Evolutionary conservation across 495 filamentous ascomycete genomes (phyloP), one percentile per base, ranked within the genome.

Genomic region (Daldinia loculata): DNA sequence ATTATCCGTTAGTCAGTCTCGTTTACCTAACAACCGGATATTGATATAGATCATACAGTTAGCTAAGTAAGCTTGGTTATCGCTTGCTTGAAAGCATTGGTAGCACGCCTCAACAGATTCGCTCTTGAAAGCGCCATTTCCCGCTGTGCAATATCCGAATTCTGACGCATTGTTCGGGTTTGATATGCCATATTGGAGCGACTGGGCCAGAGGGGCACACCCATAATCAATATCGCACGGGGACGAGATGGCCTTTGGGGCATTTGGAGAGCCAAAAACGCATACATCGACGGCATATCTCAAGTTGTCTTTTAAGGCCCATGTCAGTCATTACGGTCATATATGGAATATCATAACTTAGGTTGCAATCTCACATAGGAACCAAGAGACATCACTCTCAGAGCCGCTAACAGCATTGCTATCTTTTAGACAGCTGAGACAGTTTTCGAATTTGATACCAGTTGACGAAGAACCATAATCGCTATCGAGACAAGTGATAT

Each of bases 311-410:
- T 26, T 7, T 12, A 17, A 29, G 12, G 1, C 17, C 7, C 11
- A 34, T 45, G 14, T 43, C 15, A 41, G 30, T 26, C 22, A 29
- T 26, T 43, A 57, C 38, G 36, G 15, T 9, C 14, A 39, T 17
- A 45, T 27, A 43, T 15, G 4, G 22, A 45, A 17, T 12, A 45
- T 0, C 22, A 34, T 41, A 27, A 15, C 9, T 36, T 36, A 14
- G 12, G 34, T 19, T 32, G 38, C 29, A 36, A 32, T 34, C 75
- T 32, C 73, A 80, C 78, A 91, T 19, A 91, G 78, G 22, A 79
- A 88, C 87, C 86, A 90, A 72, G 84, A 79, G 0, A 88, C 75
- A 72, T 91, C 89, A 4, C 83, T 83, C 74, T 88, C 82, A 14
- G 55, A 45, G 0, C 77, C 68, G 75, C 87, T 84, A 15, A 80